A percentile compares a stretch with the other conserved stretches of the same genome.
phyloP scores from a whole-genome alignment of 495 filamentous ascomycete species.

The Friedmanniomyces simplex region DNA sequence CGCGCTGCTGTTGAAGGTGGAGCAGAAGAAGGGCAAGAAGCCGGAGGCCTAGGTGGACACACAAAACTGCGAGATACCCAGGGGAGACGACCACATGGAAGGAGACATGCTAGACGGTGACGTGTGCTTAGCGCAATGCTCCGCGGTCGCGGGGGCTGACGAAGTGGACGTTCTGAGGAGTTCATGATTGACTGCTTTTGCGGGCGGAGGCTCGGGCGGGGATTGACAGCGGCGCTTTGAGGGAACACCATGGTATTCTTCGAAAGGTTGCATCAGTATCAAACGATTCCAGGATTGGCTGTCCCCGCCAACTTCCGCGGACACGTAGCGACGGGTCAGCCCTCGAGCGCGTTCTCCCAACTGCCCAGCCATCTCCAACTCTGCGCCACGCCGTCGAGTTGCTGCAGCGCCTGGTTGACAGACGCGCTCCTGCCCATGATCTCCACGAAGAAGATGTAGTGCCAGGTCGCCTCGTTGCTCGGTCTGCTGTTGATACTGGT shows the following conservation, averaged over 20 bases:
- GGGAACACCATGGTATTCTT: background rate
- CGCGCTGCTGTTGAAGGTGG: slow-evolving; percentile 92
- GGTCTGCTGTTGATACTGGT: slow-evolving; percentile 86
- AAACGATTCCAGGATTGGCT: background rate
- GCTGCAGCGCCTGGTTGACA: slow-evolving; percentile 40
- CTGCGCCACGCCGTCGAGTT: slow-evolving; percentile 25
- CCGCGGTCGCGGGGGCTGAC: background rate
- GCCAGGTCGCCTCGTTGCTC: slow-evolving; percentile 63
- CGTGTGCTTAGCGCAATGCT: background rate
- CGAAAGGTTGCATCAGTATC: background rate
- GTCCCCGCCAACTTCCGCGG: background rate
- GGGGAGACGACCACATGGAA: background rate
- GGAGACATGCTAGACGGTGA: background rate
- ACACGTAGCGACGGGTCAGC: background rate
- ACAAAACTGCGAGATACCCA: background rate
- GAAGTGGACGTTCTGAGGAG: slow-evolving; percentile 13
- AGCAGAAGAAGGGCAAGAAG: slow-evolving; percentile 96
- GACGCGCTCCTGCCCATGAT: slow-evolving; percentile 51
- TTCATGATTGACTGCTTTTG: background rate
- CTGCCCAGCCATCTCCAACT: slow-evolving; percentile 31
- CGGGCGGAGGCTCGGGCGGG: background rate
- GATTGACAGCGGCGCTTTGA: background rate
- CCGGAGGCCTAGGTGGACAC: slow-evolving; percentile 40
- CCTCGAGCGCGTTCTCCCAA: slow-evolving; percentile 20
- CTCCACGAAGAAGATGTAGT: slow-evolving; percentile 93